A percentile compares a stretch with the other conserved stretches of the same genome.
These are phyloP conservation scores for Chaetomium sp. DNA, from an alignment of 2,329 filamentous ascomycete species.

Conservation along the genomic window DNA sequence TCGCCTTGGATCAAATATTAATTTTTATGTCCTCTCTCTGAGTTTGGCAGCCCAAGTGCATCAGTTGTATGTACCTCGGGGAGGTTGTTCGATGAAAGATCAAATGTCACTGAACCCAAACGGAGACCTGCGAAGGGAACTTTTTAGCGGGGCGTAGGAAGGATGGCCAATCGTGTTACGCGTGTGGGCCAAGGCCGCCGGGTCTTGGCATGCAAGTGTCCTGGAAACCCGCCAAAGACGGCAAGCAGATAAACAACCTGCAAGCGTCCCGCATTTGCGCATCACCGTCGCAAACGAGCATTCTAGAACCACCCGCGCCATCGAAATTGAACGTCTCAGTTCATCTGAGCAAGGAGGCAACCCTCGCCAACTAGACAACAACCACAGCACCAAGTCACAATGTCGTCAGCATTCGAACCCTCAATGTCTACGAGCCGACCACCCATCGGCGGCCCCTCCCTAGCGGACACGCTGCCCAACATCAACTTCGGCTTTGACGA, in stretches of 20 bases:
- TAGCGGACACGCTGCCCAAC: constrained; percentile 78
- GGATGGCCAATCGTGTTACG: constrained; percentile 6
- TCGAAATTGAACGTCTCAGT: constrained; percentile 4
- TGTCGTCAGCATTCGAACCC: constrained; percentile 67
- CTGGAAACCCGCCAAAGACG: constrained; percentile 32
- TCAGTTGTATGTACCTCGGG: background rate
- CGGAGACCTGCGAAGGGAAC: background rate
- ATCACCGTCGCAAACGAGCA: constrained; percentile 1
- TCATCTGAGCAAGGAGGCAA: background rate
- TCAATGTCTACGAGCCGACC: constrained; percentile 68
- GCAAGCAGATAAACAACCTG: constrained; percentile 33
- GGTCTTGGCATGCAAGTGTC: constrained; percentile 24
- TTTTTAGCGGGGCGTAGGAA: constrained; percentile 19
- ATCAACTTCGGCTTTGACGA: constrained; percentile 97
- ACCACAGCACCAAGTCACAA: constrained; percentile 37
- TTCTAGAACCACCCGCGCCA: background rate
- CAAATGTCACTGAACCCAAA: constrained; percentile 2
- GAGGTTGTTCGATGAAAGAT: constrained; percentile 5
- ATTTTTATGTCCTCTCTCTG: background rate
- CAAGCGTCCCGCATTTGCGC: constrained; percentile 6
- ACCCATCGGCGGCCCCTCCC: constrained; percentile 59
- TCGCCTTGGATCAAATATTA: background rate
- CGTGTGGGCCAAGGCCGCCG: background rate
- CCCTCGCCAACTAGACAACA: background rate
- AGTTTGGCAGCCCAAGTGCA: background rate